Base-by-base conservation (phyloP, 2,329 filamentous ascomycete genomes). In the Colletotrichum aenigma region DNA sequence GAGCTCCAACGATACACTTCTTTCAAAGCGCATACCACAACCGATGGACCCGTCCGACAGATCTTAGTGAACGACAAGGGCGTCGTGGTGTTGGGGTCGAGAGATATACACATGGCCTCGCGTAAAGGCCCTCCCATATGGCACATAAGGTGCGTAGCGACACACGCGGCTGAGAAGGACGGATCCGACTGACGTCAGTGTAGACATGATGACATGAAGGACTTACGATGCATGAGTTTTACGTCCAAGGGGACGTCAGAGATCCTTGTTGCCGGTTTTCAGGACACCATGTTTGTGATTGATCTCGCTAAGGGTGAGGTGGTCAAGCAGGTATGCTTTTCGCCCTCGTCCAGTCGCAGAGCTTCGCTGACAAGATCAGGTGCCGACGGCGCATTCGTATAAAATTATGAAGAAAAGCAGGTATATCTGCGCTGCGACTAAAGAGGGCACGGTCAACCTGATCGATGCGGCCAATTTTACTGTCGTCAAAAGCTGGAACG, bases 221-320 rank as follows among this genome's bases (percentile, higher is more conserved):
- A 98, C 81, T 87, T 99, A 78, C 92, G 93, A 79, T 98, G 97
- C 85, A 98, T 98, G 96, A 96, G 94, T 83, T 98, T 98, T 82
- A 97, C 95, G 2, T 96, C 95, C 32, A 96, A 96, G 81, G 94
- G 94, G 10, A 95, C 94, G 30, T 91, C 91, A 16, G 94, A 98
- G 81, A 93, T 99, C 73, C 87, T 99, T 24, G 94, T 96, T 38
- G 97, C 96, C 62, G 97, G 97, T 62, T 91, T 93, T 79, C 97
- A 99, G 85, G 91, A 94, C 71, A 91, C 90, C 66, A 98, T 99
- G 94, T 94, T 98, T 82, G 93, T 92, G 24, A 89, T 94, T 77
- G 92, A 93, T 82, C 88, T 92, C 65, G 88, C 89, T 81, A 95
- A 95, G 84, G 94, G 94, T 38, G 90, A 92, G 77, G 89, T 96